phyloP scores from a whole-genome alignment of 768 basidiomycete species.

The Paxillus ammoniavirescens region DNA sequence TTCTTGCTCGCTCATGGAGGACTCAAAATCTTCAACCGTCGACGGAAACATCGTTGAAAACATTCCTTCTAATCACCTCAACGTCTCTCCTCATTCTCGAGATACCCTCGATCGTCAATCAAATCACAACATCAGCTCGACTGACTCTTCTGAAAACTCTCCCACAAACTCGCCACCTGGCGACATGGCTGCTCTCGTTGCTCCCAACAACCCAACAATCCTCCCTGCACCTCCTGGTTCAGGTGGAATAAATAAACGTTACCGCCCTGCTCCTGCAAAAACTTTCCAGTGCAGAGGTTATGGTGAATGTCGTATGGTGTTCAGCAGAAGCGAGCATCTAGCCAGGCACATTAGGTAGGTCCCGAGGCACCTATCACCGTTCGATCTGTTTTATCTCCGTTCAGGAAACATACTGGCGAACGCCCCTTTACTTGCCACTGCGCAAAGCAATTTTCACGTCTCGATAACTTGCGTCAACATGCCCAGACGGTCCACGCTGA shows the following conservation, averaged over 20 bases:
- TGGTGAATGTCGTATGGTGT: conserved; percentile 96
- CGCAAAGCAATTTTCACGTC: conserved; percentile 89
- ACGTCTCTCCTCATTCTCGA: conserved; percentile 5
- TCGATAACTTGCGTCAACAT: conserved; percentile 97
- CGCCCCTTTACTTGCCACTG: conserved; percentile 96
- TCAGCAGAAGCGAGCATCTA: conserved; percentile 92
- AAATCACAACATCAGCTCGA: conserved; percentile 2
- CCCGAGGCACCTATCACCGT: conserved; percentile 21
- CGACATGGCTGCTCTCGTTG: conserved; percentile 37
- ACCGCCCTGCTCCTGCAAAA: conserved; percentile 84
- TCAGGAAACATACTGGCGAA: conserved; percentile 97
- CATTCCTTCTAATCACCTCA: conserved; percentile 3
- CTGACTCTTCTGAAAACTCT: conserved; percentile 2
- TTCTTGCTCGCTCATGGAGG: conserved; percentile 32
- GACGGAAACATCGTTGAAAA: conserved; percentile 19
- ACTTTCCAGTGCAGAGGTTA: conserved; percentile 95
- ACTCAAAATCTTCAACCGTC: conserved; percentile 32
- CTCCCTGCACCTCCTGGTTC: conserved; percentile 16
- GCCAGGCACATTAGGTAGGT: conserved; percentile 91
- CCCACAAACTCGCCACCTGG: conserved; percentile 4
- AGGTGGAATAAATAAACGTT: conserved; percentile 52
- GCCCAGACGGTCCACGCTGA: conserved; percentile 97
- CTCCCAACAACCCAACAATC: conserved; percentile 16
- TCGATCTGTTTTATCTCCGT: conserved; percentile 24
- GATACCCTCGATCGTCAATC: conserved; percentile 5